Evolutionary conservation across 176 grass and related monocot species (phyloP).

Genomic region (Oryza officinalis): DNA sequence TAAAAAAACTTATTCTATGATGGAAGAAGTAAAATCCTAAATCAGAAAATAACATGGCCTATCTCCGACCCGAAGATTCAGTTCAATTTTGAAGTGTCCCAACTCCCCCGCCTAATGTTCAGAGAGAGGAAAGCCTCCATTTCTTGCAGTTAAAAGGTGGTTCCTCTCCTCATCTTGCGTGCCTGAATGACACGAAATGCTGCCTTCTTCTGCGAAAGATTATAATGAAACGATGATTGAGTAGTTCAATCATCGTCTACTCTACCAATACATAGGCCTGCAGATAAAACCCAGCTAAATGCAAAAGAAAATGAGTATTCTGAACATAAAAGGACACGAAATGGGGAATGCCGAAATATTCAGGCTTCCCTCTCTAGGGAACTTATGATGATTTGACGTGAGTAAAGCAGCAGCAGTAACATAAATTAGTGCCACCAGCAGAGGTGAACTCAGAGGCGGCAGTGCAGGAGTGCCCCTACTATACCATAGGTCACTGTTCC

Average conservation of each 20-base stretch:
- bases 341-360: neutral
- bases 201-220: conserved; percentile 22
- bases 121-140: conserved; percentile 39
- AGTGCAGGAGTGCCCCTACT: neutral
- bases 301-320: conserved; percentile 7
- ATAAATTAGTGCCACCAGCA: conserved; percentile 44
- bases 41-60: no score
- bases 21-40: no score
- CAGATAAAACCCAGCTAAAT: conserved; percentile 25
- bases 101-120: no score
- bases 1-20: no score
- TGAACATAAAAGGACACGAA: neutral
- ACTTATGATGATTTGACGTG: conserved; percentile 55
- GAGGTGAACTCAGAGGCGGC: neutral
- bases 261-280: conserved; percentile 30
- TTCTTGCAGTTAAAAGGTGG: neutral
- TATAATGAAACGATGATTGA: conserved; percentile 57
- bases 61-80: no score
- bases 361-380: conserved; percentile 32
- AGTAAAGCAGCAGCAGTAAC: conserved; percentile 44
- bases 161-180: conserved; percentile 38
- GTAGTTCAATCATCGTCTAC: no score
- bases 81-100: no score
- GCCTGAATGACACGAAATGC: conserved; percentile 41
- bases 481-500: conserved; percentile 30